Evolutionary conservation across 2,329 filamentous ascomycete species (phyloP).

Genomic region (Fusarium dlaminii): DNA sequence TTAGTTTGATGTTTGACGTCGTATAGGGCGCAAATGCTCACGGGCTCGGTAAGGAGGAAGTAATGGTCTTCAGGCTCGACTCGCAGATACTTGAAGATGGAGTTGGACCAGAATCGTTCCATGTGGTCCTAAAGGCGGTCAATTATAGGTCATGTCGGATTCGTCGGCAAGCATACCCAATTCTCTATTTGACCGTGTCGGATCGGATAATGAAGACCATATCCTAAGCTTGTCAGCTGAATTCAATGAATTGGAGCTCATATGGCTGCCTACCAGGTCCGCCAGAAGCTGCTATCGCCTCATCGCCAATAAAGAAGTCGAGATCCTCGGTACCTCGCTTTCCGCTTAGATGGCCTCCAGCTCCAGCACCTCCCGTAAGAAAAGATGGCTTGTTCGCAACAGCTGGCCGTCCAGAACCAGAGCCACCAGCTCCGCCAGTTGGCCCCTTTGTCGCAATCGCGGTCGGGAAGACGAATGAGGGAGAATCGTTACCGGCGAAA

Average conservation of each 20-base stretch:
- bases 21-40: constrained; percentile 56
- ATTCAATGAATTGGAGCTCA: constrained; percentile 1
- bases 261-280: constrained; percentile 73
- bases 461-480: constrained; percentile 98
- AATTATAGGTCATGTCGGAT: constrained; percentile 27
- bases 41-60: constrained; percentile 96
- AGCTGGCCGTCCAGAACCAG: constrained; percentile 87
- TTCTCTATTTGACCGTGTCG: constrained; percentile 99
- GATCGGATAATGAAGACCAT: constrained; percentile 97
- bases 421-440: constrained; percentile 74
- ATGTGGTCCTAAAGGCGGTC: constrained; percentile 81
- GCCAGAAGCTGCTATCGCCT: constrained; percentile 83
- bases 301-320: constrained; percentile 98
- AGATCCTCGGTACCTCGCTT: constrained; percentile 98
- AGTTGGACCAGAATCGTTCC: constrained; percentile 99
- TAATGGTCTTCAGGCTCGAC: constrained; percentile 99
- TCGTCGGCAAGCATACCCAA: constrained; percentile 72
- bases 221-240: constrained; percentile 65
- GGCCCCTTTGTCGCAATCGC: constrained; percentile 95
- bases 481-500: constrained; percentile 98
- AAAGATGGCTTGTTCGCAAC: constrained; percentile 96
- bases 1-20: constrained; percentile 21
- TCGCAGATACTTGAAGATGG: constrained; percentile 98
- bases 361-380: constrained; percentile 87
- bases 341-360: constrained; percentile 81